A percentile compares a stretch with the other conserved stretches of the same genome.
These are phyloP conservation scores for Ceriops decandra DNA, from an alignment of 345 rosid genomes.

Conservation along the genomic window DNA sequence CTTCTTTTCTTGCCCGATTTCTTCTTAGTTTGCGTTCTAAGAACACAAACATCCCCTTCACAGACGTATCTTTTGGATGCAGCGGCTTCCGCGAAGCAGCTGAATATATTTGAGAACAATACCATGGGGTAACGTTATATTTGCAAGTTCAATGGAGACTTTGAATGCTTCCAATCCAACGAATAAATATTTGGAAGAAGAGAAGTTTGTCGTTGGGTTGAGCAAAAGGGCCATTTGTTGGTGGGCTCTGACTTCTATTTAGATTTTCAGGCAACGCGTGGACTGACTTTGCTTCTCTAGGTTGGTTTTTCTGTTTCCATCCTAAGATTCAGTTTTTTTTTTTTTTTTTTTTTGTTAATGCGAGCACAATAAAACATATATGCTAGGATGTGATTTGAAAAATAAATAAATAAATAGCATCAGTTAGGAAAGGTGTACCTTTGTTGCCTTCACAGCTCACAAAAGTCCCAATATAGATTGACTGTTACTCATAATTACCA, in stretches of 20 bases:
- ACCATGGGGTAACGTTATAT: slow-evolving; percentile 20
- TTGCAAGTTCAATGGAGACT: background rate
- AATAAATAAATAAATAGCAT: too few species aligned
- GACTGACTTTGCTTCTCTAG: background rate
- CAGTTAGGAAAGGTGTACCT: too few species aligned
- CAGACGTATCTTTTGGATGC: slow-evolving; percentile 26
- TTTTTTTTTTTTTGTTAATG: too few species aligned
- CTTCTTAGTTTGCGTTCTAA: slow-evolving; percentile 8
- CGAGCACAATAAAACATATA: too few species aligned
- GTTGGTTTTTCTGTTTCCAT: background rate
- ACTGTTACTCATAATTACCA: too few species aligned
- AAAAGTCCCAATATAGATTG: too few species aligned
- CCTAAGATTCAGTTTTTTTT: too few species aligned
- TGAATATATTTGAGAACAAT: slow-evolving; percentile 30
- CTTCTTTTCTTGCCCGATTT: background rate
- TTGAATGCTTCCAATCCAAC: background rate
- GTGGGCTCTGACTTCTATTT: slow-evolving; percentile 12
- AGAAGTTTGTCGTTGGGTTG: background rate
- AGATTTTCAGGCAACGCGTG: background rate
- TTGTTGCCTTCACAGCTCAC: too few species aligned
- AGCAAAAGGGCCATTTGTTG: slow-evolving; percentile 11
- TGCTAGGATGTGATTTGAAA: too few species aligned
- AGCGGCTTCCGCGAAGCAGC: slow-evolving; percentile 33
- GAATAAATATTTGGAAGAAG: background rate
- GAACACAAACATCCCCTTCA: slow-evolving; percentile 41